These are phyloP conservation scores for Pyrenula massariospora DNA, from an alignment of 495 filamentous ascomycete genomes.

Conservation along the genomic window DNA sequence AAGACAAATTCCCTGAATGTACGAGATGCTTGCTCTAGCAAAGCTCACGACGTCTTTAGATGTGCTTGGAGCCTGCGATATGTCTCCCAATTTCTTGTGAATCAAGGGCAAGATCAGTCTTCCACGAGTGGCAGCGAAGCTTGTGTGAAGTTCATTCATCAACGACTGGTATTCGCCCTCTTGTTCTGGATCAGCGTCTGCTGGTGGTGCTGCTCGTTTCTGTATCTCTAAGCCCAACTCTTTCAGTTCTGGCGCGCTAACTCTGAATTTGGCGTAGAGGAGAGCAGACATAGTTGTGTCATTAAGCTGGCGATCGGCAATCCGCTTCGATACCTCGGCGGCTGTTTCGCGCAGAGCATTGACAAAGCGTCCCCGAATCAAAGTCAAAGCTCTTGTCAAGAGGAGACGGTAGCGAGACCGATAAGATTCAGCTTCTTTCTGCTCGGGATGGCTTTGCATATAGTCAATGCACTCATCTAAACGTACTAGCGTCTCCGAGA, in stretches of 20 bases:
- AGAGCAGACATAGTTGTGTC: conserved; percentile 67
- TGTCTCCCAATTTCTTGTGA: conserved; percentile 51
- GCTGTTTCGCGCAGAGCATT: conserved; percentile 57
- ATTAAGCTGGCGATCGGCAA: conserved; percentile 58
- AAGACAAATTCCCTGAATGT: conserved; percentile 56
- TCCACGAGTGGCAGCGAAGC: conserved; percentile 45
- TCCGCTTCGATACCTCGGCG: conserved; percentile 55
- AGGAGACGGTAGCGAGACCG: conserved; percentile 57
- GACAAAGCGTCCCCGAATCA: conserved; percentile 82
- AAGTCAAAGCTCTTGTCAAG: conserved; percentile 59
- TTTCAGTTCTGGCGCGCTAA: conserved; percentile 55
- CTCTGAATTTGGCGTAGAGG: conserved; percentile 67
- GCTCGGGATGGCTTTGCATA: conserved; percentile 69
- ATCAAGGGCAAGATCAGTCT: conserved; percentile 47
- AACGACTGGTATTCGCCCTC: conserved; percentile 56
- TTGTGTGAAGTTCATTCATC: conserved; percentile 57
- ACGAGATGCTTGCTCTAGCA: conserved; percentile 57
- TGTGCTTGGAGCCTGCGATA: conserved; percentile 51
- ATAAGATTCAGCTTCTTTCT: conserved; percentile 79
- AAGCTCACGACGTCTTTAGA: conserved; percentile 58
- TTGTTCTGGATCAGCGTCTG: conserved; percentile 48
- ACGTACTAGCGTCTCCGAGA: conserved; percentile 72
- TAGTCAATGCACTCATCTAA: conserved; percentile 84
- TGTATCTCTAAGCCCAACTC: conserved; percentile 56
- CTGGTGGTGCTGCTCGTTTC: conserved; percentile 48